Evolutionary conservation across 1,284 basidiomycete species (phyloP).

Genomic region (Ceratobasidium sp.): DNA sequence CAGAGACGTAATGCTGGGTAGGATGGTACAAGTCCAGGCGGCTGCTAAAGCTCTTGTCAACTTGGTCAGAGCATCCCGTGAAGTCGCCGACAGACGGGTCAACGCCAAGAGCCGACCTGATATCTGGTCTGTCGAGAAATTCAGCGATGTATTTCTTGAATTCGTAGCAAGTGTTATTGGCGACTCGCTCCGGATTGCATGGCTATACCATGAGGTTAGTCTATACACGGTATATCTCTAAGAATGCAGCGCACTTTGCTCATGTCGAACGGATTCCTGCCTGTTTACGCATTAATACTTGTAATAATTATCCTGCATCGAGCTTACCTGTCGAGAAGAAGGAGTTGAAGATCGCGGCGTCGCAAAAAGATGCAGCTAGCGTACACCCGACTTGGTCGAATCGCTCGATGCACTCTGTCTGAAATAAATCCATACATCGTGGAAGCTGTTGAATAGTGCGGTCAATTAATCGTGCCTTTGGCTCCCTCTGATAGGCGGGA

Average conservation of each 20-base stretch:
- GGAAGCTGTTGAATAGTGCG: constrained; percentile 8
- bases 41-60: constrained; percentile 51
- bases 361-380: constrained; percentile 29
- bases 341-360: background rate
- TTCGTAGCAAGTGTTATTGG: constrained; percentile 57
- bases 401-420: constrained; percentile 39
- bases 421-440: constrained; percentile 15
- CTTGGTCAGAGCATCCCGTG: constrained; percentile 54
- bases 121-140: constrained; percentile 60
- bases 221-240: background rate
- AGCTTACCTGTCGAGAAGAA: constrained; percentile 21
- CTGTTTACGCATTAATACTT: background rate
- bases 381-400: constrained; percentile 39
- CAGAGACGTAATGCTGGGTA: constrained; percentile 57
- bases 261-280: constrained; percentile 35
- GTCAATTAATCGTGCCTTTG: background rate
- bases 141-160: constrained; percentile 57
- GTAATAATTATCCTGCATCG: background rate
- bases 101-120: constrained; percentile 58
- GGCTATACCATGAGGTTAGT: constrained; percentile 1
- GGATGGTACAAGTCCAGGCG: constrained; percentile 26
- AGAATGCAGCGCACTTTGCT: background rate
- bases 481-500: too few relatives aligned
- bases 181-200: background rate
- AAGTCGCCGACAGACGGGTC: constrained; percentile 52